These are phyloP conservation scores for Verbascum thapsus DNA, from an alignment of 257 asterid genomes.

Conservation along the genomic window DNA sequence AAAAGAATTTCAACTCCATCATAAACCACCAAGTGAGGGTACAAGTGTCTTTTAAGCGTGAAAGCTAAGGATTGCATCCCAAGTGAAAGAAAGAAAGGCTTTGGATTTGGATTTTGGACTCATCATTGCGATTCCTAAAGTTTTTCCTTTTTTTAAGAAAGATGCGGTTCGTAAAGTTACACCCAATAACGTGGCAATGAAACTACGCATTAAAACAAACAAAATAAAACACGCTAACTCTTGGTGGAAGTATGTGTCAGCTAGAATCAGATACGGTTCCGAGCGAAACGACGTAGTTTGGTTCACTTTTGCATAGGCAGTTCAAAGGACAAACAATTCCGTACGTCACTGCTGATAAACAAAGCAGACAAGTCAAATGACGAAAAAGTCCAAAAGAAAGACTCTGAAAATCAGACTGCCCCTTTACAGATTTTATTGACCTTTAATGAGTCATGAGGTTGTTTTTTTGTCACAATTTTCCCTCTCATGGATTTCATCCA, in stretches of 20 bases:
- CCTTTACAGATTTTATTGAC: conserved; percentile 11
- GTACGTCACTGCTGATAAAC: conserved; percentile 30
- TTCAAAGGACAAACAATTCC: conserved; percentile 28
- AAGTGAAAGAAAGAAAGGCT: conserved; percentile 11
- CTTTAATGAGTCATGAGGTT: conserved; percentile 1
- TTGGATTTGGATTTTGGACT: conserved; percentile 15
- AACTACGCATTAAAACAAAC: not conserved
- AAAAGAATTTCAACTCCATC: too few species aligned
- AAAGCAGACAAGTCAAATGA: not conserved
- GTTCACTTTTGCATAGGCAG: too few species aligned
- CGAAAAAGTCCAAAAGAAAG: not conserved
- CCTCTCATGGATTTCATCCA: too few species aligned
- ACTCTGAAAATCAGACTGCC: conserved; percentile 22
- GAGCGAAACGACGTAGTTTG: too few species aligned
- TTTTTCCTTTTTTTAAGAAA: too few species aligned
- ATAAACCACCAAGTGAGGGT: not conserved
- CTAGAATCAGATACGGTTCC: too few species aligned
- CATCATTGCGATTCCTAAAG: not conserved
- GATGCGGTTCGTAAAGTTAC: conserved; percentile 12
- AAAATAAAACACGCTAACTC: conserved; percentile 9
- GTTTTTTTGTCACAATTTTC: not conserved
- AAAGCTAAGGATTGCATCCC: not conserved
- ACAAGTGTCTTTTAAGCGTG: not conserved
- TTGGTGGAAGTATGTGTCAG: too few species aligned
- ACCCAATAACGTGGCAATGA: conserved; percentile 24